phyloP scores from a whole-genome alignment of 176 grass and related monocot species.

The Lolium rigidum region DNA sequence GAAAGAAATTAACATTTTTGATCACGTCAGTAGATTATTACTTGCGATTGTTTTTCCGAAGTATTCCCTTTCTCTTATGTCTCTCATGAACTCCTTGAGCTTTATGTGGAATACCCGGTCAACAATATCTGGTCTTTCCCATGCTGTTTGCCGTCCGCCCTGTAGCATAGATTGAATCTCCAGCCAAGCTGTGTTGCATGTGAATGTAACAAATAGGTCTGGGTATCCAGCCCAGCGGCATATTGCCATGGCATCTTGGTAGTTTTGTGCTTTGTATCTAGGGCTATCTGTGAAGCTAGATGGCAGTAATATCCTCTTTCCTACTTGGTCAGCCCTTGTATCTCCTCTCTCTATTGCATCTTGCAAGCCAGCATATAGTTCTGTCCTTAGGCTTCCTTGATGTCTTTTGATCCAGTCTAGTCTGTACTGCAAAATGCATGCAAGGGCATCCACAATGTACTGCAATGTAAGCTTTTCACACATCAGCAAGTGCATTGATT shows the following conservation, averaged over 20 bases:
- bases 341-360: constrained; percentile 31
- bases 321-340: neutral
- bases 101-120: constrained; percentile 46
- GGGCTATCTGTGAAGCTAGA: constrained; percentile 26
- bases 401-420: neutral
- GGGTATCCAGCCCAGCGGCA: neutral
- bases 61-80: constrained; percentile 13
- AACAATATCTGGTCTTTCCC: constrained; percentile 30
- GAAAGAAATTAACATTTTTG: too few species aligned
- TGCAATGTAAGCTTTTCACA: too few species aligned
- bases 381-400: constrained; percentile 21
- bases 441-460: too few species aligned
- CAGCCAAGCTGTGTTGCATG: neutral
- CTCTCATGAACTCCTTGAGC: neutral
- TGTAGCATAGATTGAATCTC: constrained; percentile 27
- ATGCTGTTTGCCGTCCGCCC: neutral
- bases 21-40: neutral
- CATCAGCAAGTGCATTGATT: neutral
- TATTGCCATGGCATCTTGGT: constrained; percentile 49
- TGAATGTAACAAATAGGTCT: neutral
- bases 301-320: constrained; percentile 31
- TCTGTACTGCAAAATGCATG: too few species aligned
- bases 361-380: neutral
- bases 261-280: constrained; percentile 43
- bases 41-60: constrained; percentile 17